Evolutionary conservation across 164 flowering plant species (phyloP).

Genomic region (Aristolochia contorta): DNA sequence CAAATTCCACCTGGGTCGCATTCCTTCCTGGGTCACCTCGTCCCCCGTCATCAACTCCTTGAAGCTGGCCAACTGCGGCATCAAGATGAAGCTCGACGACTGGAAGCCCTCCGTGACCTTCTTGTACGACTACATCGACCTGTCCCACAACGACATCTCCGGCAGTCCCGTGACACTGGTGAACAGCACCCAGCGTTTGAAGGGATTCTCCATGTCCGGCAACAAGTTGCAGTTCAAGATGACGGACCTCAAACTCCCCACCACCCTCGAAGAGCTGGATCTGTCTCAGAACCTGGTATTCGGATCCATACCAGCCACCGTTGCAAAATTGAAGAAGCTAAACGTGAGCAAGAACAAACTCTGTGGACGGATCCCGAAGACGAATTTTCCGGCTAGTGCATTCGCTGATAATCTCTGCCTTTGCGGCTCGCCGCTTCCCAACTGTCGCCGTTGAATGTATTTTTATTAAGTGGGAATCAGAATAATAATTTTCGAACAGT

Average conservation of each 20-base stretch:
- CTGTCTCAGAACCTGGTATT: conserved; percentile 43
- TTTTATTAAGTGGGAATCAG: no score
- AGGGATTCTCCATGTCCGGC: conserved; percentile 39
- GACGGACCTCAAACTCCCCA: conserved; percentile 24
- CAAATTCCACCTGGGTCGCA: conserved; percentile 33
- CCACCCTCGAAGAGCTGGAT: conserved; percentile 44
- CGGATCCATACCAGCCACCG: conserved; percentile 43
- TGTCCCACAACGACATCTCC: conserved; percentile 48
- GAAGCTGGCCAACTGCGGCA: conserved; percentile 63
- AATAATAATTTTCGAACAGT: no score
- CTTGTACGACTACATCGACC: conserved; percentile 67
- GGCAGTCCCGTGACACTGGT: conserved; percentile 52
- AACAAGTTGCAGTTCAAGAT: conserved; percentile 42
- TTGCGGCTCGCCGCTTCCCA: conserved; percentile 50
- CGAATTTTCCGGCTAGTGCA: conserved; percentile 37
- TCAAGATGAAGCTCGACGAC: conserved; percentile 41
- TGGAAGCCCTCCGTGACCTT: conserved; percentile 53
- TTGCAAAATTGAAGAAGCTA: conserved; percentile 33
- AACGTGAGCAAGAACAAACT: conserved; percentile 53
- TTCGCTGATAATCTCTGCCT: conserved; percentile 58
- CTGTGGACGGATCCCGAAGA: conserved; percentile 48
- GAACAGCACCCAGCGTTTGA: conserved; percentile 40
- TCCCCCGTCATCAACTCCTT: conserved; percentile 67
- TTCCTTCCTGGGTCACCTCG: conserved; percentile 63
- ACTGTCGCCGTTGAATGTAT: conserved; percentile 23